A percentile compares a stretch with the other conserved stretches of the same genome.
phyloP scores from a whole-genome alignment of 2,329 filamentous ascomycete species.

The Lomentospora prolificans region DNA sequence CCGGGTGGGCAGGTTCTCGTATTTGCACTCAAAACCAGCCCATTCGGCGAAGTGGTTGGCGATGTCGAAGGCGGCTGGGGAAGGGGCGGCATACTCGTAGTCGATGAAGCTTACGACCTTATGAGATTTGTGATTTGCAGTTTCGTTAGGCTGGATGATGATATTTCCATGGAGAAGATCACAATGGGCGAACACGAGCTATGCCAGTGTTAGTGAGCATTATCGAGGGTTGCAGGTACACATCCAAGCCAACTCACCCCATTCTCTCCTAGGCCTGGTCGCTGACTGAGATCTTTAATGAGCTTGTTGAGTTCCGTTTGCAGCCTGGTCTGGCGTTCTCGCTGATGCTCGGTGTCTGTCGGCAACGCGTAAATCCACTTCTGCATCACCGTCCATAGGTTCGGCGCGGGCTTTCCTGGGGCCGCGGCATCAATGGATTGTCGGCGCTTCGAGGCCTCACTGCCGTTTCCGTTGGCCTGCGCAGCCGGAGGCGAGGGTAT shows the following conservation, averaged over 20 bases:
- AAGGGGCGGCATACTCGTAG: slow-evolving; percentile 94
- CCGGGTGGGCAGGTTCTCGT: slow-evolving; percentile 67
- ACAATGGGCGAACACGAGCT: slow-evolving; percentile 90
- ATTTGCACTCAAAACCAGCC: slow-evolving; percentile 95
- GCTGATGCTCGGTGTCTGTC: slow-evolving; percentile 58
- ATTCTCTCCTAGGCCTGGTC: slow-evolving; percentile 64
- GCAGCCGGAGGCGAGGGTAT: slow-evolving; percentile 25
- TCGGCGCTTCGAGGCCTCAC: slow-evolving; percentile 23
- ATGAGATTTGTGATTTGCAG: slow-evolving; percentile 18
- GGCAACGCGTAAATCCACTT: slow-evolving; percentile 90
- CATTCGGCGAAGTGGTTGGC: slow-evolving; percentile 98
- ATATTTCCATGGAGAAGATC: slow-evolving; percentile 95
- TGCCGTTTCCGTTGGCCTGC: slow-evolving; percentile 16
- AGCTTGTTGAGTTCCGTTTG: slow-evolving; percentile 67
- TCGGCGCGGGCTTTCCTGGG: slow-evolving; percentile 65
- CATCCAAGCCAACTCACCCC: slow-evolving; percentile 44
- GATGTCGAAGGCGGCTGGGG: slow-evolving; percentile 90
- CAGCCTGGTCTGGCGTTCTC: slow-evolving; percentile 54
- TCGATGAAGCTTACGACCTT: slow-evolving; percentile 76
- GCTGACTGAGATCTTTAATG: slow-evolving; percentile 61
- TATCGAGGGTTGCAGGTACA: neutral
- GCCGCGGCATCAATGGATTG: slow-evolving; percentile 37
- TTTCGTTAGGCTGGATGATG: slow-evolving; percentile 52
- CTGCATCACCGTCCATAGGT: slow-evolving; percentile 90
- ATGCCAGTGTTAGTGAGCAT: slow-evolving; percentile 10